These are phyloP conservation scores for Isoetes taiwanensis DNA, from an alignment of 75 land plant genomes.

Conservation along the genomic window DNA sequence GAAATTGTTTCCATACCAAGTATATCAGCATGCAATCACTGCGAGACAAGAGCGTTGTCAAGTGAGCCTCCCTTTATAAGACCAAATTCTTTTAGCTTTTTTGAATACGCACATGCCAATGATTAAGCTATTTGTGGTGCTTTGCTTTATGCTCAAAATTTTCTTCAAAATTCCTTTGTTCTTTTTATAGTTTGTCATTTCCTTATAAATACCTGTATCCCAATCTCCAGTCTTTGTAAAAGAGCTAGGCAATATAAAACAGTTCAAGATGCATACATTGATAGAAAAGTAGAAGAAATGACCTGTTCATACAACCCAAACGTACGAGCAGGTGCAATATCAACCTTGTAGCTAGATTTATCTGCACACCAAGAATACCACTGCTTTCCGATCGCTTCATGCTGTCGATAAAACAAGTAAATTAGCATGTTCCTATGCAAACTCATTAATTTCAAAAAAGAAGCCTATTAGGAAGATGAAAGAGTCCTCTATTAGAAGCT, in stretches of 20 bases:
- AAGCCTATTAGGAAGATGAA: neutral
- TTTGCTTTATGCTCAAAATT: too few relatives aligned
- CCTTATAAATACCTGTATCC: too few relatives aligned
- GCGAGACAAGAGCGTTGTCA: conserved; percentile 80
- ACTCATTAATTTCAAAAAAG: neutral
- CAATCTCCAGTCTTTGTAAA: too few relatives aligned
- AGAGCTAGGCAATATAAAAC: too few relatives aligned
- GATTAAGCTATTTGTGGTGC: too few relatives aligned
- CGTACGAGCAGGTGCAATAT: conserved; percentile 78
- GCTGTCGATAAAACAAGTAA: conserved; percentile 29
- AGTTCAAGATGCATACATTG: too few relatives aligned
- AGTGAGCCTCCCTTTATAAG: conserved; percentile 78
- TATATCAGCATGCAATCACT: conserved; percentile 24
- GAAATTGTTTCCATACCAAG: neutral
- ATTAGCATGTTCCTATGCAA: neutral
- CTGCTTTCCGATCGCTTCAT: conserved; percentile 60
- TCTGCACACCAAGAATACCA: conserved; percentile 51
- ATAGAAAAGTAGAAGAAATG: too few relatives aligned
- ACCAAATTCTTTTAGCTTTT: conserved; percentile 41
- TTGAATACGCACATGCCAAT: conserved; percentile 37
- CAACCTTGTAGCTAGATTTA: conserved; percentile 21
- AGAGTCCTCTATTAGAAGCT: neutral
- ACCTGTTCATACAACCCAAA: conserved; percentile 89
- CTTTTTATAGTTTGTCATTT: too few relatives aligned
- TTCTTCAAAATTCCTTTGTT: too few relatives aligned